Percentiles rank a stretch among this genome's conserved stretches.
Evolutionary conservation across 2,329 filamentous ascomycete species (phyloP).

Genomic region (Apiospora aurea): DNA sequence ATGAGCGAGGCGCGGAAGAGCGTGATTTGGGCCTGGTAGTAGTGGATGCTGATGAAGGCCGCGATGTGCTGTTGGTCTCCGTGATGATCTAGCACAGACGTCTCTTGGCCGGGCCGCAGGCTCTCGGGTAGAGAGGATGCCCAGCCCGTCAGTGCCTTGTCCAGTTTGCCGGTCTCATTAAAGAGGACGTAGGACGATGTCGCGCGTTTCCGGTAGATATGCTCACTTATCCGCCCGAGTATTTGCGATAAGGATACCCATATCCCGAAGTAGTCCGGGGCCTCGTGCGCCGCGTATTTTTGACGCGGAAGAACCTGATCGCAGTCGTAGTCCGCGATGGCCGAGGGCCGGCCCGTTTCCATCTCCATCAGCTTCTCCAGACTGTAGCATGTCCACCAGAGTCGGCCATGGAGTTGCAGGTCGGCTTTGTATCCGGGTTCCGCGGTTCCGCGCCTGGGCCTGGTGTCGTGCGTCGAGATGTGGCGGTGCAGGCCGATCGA

Average conservation of each 20-base stretch:
- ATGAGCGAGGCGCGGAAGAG: slow-evolving; percentile 32
- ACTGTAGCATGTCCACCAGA: slow-evolving; percentile 34
- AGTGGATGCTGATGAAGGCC: slow-evolving; percentile 26
- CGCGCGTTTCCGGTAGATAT: slow-evolving; percentile 29
- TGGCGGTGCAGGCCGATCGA: slow-evolving; percentile 37
- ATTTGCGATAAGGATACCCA: slow-evolving; percentile 31
- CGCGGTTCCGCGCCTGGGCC: background rate
- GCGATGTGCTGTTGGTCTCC: slow-evolving; percentile 1
- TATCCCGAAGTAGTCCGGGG: slow-evolving; percentile 28
- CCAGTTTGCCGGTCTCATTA: slow-evolving; percentile 26
- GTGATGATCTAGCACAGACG: background rate
- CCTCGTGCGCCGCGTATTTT: background rate
- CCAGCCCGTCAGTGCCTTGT: slow-evolving; percentile 32
- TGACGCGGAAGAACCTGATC: background rate
- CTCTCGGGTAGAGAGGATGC: slow-evolving; percentile 28
- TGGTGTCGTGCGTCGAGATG: background rate
- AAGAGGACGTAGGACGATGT: slow-evolving; percentile 25
- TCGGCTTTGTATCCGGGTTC: background rate
- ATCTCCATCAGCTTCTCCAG: slow-evolving; percentile 37
- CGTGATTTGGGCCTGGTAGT: slow-evolving; percentile 31
- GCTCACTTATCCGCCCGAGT: slow-evolving; percentile 29
- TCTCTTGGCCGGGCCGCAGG: slow-evolving; percentile 24
- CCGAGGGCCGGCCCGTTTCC: slow-evolving; percentile 35
- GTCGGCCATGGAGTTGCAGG: slow-evolving; percentile 23
- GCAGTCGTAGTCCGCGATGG: slow-evolving; percentile 25